A percentile compares a stretch with the other conserved stretches of the same genome.
Conservation (phyloP, 257 asterid genomes). For the Nicotiana otophora region DNA sequence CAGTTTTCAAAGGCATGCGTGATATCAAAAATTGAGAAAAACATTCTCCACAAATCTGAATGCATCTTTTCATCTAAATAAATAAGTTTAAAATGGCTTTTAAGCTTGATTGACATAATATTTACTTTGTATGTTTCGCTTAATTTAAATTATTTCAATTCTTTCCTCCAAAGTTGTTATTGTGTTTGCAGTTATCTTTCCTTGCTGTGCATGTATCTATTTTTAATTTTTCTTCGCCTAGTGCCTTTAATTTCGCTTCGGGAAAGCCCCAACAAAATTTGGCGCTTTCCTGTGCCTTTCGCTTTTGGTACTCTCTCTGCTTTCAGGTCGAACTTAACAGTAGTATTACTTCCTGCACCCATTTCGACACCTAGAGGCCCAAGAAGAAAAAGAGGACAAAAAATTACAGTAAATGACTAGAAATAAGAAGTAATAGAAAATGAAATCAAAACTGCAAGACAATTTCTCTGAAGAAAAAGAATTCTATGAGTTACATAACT, state of each 20-base stretch:
- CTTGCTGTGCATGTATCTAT: background rate
- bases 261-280: too few species aligned
- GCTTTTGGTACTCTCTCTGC: background rate
- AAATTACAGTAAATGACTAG: background rate
- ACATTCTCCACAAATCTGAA: background rate
- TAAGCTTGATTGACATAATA: background rate
- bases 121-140: background rate
- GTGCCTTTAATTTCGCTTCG: background rate
- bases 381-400: background rate
- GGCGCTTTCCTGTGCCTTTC: background rate
- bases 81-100: background rate
- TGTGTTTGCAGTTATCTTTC: background rate
- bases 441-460: background rate
- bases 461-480: background rate
- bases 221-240: background rate
- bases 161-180: background rate
- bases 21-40: background rate
- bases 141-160: background rate
- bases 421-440: background rate
- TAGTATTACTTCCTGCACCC: background rate
- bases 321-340: background rate
- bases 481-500: background rate
- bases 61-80: background rate
- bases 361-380: background rate
- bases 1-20: background rate